These are phyloP conservation scores for Phytophthora palmivora DNA, from an alignment of 352 stramenopile genomes.

Conservation along the genomic window DNA sequence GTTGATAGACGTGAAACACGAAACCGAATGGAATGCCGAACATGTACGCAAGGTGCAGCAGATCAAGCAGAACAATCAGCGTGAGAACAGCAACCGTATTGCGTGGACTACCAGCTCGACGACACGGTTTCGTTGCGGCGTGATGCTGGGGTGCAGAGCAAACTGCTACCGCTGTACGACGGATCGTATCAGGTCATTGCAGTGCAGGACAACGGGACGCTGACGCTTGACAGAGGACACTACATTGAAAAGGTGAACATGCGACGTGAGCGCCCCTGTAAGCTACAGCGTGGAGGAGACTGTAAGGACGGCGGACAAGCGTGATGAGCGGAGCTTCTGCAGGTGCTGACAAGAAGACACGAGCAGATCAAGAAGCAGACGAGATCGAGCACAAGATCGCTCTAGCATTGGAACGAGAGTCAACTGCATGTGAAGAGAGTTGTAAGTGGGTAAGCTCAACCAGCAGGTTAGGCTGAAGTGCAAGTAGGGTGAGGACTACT, in stretches of 20 bases:
- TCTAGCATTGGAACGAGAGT: no score
- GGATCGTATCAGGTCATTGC: not conserved
- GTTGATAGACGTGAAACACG: not conserved
- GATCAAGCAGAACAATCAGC: not conserved
- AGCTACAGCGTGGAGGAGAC: conserved; percentile 6
- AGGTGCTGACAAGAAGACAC: no score
- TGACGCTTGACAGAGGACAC: conserved; percentile 7
- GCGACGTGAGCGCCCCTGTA: conserved; percentile 3
- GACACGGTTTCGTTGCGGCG: not conserved
- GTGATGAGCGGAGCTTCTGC: no score
- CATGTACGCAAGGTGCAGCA: not conserved
- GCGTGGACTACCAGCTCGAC: not conserved
- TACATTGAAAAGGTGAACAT: conserved; percentile 10
- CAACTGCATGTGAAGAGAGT: no score
- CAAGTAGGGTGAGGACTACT: no score
- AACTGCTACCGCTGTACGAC: not conserved
- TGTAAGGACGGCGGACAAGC: no score
- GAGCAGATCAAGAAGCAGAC: no score
- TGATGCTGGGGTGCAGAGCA: not conserved
- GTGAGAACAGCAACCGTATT: not conserved
- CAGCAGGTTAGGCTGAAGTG: no score
- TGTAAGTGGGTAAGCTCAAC: no score
- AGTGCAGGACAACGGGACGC: conserved; percentile 1
- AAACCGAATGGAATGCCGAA: conserved; percentile 1
- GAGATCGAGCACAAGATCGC: no score